A percentile compares a stretch with the other conserved stretches of the same genome.
phyloP scores from a whole-genome alignment of 1,284 basidiomycete genomes.

The Irpex rosettiformis region DNA sequence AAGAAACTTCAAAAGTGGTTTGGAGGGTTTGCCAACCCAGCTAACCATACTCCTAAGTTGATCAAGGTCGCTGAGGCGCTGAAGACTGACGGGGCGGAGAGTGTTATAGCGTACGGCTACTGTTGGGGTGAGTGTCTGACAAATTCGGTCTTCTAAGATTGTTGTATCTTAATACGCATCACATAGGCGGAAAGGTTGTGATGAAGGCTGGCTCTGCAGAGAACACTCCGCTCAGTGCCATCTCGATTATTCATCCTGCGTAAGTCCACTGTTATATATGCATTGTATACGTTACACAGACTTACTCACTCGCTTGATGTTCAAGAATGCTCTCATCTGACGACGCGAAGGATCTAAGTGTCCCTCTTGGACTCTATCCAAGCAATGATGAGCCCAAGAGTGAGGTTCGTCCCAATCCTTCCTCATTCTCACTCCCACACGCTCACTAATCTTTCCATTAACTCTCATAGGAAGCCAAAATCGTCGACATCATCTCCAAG shows the following conservation, averaged over 20 bases:
- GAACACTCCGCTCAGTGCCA: constrained; percentile 43
- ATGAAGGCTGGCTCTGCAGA: constrained; percentile 34
- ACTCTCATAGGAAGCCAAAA: constrained; percentile 43
- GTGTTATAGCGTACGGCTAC: constrained; percentile 51
- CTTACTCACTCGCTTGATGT: not conserved
- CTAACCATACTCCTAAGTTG: constrained; percentile 42
- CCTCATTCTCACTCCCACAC: not conserved
- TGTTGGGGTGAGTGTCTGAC: constrained; percentile 50
- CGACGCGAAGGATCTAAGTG: constrained; percentile 47
- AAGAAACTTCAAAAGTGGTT: constrained; percentile 52
- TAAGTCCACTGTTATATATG: constrained; percentile 25
- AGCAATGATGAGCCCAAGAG: constrained; percentile 58
- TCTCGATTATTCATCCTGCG: constrained; percentile 56
- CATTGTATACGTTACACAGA: not conserved
- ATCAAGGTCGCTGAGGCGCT: constrained; percentile 42
- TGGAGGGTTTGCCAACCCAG: constrained; percentile 44
- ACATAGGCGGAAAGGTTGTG: constrained; percentile 53
- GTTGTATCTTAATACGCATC: not conserved
- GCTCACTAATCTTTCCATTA: not conserved
- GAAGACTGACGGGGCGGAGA: constrained; percentile 42
- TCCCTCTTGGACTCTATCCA: constrained; percentile 58
- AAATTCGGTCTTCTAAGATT: not conserved
- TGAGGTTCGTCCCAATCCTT: constrained; percentile 36
- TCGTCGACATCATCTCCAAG: constrained; percentile 44
- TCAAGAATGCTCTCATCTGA: constrained; percentile 52